A percentile compares a stretch with the other conserved stretches of the same genome.
Evolutionary conservation across 139 green algal genomes (phyloP).

Genomic region (Eudorina sp.): DNA sequence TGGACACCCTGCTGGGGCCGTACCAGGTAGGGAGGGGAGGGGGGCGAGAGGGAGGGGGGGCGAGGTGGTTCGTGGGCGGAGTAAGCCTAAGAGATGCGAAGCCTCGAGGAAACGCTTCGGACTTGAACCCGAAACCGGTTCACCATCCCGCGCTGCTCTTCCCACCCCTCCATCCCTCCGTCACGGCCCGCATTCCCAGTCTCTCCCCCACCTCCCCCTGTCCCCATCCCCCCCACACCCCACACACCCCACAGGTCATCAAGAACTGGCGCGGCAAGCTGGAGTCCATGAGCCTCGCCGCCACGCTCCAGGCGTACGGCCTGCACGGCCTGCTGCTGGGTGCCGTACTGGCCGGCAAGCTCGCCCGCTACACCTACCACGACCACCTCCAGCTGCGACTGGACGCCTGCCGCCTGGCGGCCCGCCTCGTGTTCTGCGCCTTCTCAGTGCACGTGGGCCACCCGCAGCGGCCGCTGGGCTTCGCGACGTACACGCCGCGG

Average conservation of each 20-base stretch:
- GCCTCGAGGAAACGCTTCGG: too few relatives aligned
- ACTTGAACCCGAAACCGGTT: too few relatives aligned
- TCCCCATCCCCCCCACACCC: too few relatives aligned
- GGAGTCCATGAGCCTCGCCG: constrained; percentile 8
- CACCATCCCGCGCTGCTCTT: too few relatives aligned
- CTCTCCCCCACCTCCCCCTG: background rate
- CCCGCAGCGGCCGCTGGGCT: constrained; percentile 64
- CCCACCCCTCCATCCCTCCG: too few relatives aligned
- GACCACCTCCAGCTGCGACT: constrained; percentile 56
- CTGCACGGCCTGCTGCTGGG: constrained; percentile 72
- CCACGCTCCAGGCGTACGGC: constrained; percentile 63
- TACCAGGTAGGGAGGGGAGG: constrained; percentile 76
- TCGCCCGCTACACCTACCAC: constrained; percentile 63
- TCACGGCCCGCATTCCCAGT: too few relatives aligned
- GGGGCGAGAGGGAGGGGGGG: too few relatives aligned
- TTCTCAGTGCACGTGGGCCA: constrained; percentile 63
- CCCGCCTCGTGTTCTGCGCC: constrained; percentile 41
- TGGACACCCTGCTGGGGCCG: constrained; percentile 73
- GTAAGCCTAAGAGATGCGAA: too few relatives aligned
- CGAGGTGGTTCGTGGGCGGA: too few relatives aligned
- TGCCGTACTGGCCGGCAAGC: constrained; percentile 69
- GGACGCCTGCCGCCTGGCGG: constrained; percentile 59
- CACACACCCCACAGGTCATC: constrained; percentile 58
- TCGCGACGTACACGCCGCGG: constrained; percentile 57
- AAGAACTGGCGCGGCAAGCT: constrained; percentile 62